A percentile compares a stretch with the other conserved stretches of the same genome.
Evolutionary conservation across 331 rosid genomes (phyloP).

Genomic region (Quercus lobata): DNA sequence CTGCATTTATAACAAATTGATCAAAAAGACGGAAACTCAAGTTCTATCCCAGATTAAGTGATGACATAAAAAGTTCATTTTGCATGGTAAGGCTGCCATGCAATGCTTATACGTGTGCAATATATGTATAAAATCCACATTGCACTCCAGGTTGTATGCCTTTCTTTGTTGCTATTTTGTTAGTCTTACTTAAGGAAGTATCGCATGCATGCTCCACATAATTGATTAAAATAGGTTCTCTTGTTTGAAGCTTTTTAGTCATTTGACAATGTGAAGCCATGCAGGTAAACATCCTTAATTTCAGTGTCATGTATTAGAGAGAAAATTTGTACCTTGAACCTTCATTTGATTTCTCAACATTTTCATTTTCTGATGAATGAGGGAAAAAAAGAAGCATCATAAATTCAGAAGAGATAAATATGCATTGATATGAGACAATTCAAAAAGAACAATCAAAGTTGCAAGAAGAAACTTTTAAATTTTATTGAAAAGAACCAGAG

Average conservation of each 20-base stretch:
- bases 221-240: background rate
- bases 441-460: no score
- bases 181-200: background rate
- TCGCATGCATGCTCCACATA: background rate
- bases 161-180: background rate
- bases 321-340: constrained; percentile 25
- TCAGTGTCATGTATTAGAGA: background rate
- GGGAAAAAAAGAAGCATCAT: background rate
- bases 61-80: background rate
- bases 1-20: constrained; percentile 33
- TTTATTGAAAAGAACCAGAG: background rate
- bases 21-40: background rate
- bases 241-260: background rate
- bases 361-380: constrained; percentile 10
- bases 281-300: background rate
- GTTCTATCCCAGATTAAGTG: background rate
- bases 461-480: background rate
- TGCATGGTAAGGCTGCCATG: background rate
- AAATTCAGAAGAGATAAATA: background rate
- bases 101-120: background rate
- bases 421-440: background rate
- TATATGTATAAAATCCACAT: background rate
- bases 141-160: background rate
- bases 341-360: constrained; percentile 28
- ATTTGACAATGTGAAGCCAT: background rate